Evolutionary conservation across 2,329 filamentous ascomycete genomes (phyloP), one percentile per base, ranked within the genome.

Genomic region (Colletotrichum sublineola): DNA sequence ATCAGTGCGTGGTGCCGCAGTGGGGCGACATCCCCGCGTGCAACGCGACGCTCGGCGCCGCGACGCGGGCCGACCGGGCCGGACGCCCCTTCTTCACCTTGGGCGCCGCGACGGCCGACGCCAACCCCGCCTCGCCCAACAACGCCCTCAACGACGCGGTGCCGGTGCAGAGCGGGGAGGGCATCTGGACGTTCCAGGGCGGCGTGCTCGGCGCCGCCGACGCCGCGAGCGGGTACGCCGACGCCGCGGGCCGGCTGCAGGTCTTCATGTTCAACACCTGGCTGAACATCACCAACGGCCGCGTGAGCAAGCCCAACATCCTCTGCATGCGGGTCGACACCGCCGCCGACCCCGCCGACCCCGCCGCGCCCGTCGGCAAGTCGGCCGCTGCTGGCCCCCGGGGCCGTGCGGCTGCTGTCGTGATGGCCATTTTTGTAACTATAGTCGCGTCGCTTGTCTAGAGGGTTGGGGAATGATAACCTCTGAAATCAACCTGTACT

Each of bases 261-360:
- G 29, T 68, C 2, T 24, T 68, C 14, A 71, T 71, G 50, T 67
- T 71, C 29, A 67, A 58, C 50, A 63, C 46, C 31, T 55, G 63
- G 50, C 6, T 61, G 24, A 1, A 64, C 31, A 50, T 24, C 14
- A 29, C 2, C 1, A 18, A 38, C 20, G 40, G 33, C 1, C 61
- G 48, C 7, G 29, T 57, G 50, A 56, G 56, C 15, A 48, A 40
- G 3, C 36, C 56, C 0, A 46, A 71, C n/a, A 3, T 68, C 4
- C 57, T 62, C 14, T 71, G 68, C 33, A 63, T 68, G 68, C 50
- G 68, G 31, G 68, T 44, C 2, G 62, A 63, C 48, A 33, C 57
- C 18, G 50, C 64, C 24, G 24, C 24, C 24, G 24, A 24, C 24
- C 24, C 24, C 24, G 24, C 24, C 24, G 24, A 24, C 24, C 24